phyloP scores from a whole-genome alignment of 805 yeast genomes.

The Diddensiella santjacobensis region DNA sequence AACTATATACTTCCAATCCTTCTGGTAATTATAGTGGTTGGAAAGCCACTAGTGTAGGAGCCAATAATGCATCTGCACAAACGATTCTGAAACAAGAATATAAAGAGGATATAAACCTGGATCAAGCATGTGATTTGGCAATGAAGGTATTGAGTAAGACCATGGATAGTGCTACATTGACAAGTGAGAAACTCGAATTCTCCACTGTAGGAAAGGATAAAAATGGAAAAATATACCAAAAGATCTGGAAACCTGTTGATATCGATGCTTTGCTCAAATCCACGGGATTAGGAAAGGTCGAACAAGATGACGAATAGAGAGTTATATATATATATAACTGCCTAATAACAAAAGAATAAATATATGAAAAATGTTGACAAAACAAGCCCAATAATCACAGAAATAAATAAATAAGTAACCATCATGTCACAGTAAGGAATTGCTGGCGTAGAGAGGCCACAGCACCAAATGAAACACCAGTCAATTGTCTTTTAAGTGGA shows the following conservation, averaged over 20 bases:
- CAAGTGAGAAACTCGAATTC: conserved; percentile 87
- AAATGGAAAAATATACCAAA: conserved; percentile 54
- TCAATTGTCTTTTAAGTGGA: conserved; percentile 13
- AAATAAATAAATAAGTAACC: conserved; percentile 7
- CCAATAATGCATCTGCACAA: conserved; percentile 94
- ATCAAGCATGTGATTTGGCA: conserved; percentile 81
- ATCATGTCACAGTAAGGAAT: conserved; percentile 11
- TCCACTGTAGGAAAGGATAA: conserved; percentile 62
- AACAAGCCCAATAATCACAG: not conserved
- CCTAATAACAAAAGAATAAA: not conserved
- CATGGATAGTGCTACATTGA: conserved; percentile 80
- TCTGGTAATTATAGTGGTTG: conserved; percentile 97
- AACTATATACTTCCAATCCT: conserved; percentile 91
- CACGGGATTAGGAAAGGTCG: conserved; percentile 62
- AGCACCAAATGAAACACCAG: conserved; percentile 19
- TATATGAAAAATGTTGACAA: not conserved
- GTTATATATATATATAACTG: conserved; percentile 8
- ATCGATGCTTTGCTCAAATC: conserved; percentile 70
- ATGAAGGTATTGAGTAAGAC: conserved; percentile 90
- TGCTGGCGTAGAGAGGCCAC: conserved; percentile 21
- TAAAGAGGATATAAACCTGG: conserved; percentile 64
- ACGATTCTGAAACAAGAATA: conserved; percentile 93
- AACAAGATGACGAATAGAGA: conserved; percentile 42
- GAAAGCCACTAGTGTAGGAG: conserved; percentile 97
- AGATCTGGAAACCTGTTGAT: conserved; percentile 76